Conservation (phyloP, 1,284 basidiomycete species). For the Sutorius eximius region DNA sequence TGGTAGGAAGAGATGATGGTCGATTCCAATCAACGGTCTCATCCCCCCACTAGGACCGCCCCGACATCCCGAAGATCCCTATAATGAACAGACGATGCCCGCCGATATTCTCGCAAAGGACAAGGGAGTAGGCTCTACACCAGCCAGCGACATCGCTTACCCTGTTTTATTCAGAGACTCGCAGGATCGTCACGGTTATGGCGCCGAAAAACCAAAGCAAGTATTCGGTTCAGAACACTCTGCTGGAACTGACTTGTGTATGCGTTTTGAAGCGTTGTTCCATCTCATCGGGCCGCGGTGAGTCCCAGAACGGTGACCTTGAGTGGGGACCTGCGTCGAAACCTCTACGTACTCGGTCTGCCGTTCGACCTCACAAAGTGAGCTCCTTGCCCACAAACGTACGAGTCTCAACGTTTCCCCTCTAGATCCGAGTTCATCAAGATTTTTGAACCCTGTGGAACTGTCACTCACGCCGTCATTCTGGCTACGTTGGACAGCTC, state of each 20-base stretch:
- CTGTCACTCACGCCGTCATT: slow-evolving; percentile 70
- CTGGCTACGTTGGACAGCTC: slow-evolving; percentile 78
- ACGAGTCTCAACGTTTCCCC: background rate
- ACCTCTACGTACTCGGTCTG: slow-evolving; percentile 76
- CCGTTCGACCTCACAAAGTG: slow-evolving; percentile 77
- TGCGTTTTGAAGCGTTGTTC: slow-evolving; percentile 39
- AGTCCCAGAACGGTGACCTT: slow-evolving; percentile 21
- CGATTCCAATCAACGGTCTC: background rate
- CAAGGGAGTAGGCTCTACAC: slow-evolving; percentile 9
- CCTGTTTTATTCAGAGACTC: slow-evolving; percentile 11
- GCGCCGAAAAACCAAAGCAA: slow-evolving; percentile 10
- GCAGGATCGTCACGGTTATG: slow-evolving; percentile 1
- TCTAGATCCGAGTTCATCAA: slow-evolving; percentile 58
- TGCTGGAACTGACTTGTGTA: slow-evolving; percentile 16
- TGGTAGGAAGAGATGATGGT: slow-evolving; percentile 14
- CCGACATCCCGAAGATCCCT: slow-evolving; percentile 13
- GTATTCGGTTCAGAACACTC: background rate
- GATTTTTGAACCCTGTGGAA: slow-evolving; percentile 62
- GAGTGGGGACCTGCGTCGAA: slow-evolving; percentile 59
- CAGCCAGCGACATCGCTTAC: slow-evolving; percentile 10
- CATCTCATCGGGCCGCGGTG: slow-evolving; percentile 15
- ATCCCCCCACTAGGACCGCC: slow-evolving; percentile 16
- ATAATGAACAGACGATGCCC: slow-evolving; percentile 1
- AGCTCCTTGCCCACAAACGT: slow-evolving; percentile 15
- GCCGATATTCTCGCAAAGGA: slow-evolving; percentile 1